Evolutionary conservation across 768 basidiomycete species (phyloP), one percentile per base, ranked within the genome.

Genomic region (Macrolepiota dolichaula): DNA sequence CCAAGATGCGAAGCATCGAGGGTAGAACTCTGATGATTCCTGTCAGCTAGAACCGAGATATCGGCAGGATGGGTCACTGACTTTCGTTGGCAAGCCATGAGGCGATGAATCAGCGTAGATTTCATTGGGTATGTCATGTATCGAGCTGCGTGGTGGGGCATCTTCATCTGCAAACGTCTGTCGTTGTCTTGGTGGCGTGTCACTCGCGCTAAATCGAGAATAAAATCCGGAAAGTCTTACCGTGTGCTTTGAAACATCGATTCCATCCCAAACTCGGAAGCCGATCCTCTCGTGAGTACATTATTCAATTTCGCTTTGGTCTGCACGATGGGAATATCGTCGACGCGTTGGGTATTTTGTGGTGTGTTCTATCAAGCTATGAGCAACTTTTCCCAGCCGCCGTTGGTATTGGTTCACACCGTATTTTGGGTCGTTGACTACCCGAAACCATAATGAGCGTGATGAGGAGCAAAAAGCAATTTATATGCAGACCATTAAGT

Each of bases 261-360:
- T 63, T 91, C 89, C 76, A 89, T 85, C 1, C 91, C 91, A 74
- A 91, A 92, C 62, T 91, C 88, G 17, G 85, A 81, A 1, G 85
- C 79, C 22, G 85, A 77, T 12, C 85, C 82, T 58, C 87, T 80
- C 19, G 87, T 79, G 17, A 91, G 76, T 5, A 82, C 81, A 61
- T 86, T 82, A 69, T 87, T 92, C 76, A 91, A 81, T 69, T 92
- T 91, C 24, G 90, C 91, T 69, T 92, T 92, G 0, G 90, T 91
- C 62, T 83, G 86, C 15, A 93, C 85, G 12, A 89, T 77, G 3
- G 91, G 90, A 47, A 84, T 79, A 62, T 93, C 91, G 62, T 92
- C 90, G 13, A 82, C 77, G 29, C 88, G 83, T 69, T 87, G 86
- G 59, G 77, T 81, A 36, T 79, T 82, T 64, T 83, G 85, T 3